Conservation (phyloP, 2,329 filamentous ascomycete genomes). For the Penicillium frequentans region DNA sequence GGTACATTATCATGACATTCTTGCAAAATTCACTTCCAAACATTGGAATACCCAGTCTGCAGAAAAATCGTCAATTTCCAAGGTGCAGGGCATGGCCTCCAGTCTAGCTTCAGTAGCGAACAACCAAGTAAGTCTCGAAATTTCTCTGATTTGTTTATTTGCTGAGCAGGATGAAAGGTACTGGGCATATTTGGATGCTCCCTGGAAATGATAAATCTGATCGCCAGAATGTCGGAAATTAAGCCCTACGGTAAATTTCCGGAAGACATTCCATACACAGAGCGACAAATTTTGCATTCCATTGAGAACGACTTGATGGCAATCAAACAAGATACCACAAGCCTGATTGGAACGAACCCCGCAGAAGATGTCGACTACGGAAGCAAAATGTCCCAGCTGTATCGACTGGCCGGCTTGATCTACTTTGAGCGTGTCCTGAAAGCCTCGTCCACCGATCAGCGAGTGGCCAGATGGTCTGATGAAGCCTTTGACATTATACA, state of each 20-base stretch:
- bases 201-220: not conserved
- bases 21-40: not conserved
- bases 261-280: not conserved
- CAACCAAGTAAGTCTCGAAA: not conserved
- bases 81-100: not conserved
- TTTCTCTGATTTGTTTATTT: not conserved
- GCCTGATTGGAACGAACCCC: not conserved
- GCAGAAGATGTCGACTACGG: not conserved
- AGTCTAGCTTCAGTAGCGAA: not conserved
- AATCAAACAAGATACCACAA: not conserved
- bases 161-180: not conserved
- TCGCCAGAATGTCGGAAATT: not conserved
- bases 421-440: not conserved
- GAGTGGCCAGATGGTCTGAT: not conserved
- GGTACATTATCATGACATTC: slow-evolving; percentile 9
- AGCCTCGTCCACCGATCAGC: not conserved
- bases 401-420: not conserved
- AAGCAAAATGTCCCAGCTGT: not conserved
- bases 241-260: not conserved
- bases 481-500: not conserved
- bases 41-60: not conserved
- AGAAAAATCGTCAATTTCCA: not conserved
- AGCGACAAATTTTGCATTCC: not conserved
- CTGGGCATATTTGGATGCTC: not conserved
- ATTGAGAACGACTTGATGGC: not conserved